Evolutionary conservation across 805 yeast genomes (phyloP), one percentile per base, ranked within the genome.

Genomic region (Starmera amethionina): DNA sequence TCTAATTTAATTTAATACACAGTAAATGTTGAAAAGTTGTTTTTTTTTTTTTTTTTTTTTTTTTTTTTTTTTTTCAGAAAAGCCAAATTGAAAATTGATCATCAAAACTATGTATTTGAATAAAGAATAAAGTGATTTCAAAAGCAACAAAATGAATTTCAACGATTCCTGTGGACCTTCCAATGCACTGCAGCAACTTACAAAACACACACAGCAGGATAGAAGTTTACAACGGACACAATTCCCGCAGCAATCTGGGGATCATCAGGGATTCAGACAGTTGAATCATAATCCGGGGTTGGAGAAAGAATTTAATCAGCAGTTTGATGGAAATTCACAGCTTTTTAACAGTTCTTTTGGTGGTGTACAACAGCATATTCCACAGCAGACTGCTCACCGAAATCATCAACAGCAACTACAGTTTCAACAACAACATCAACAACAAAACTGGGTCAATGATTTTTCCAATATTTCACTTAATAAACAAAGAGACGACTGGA

Each of bases 91-190:
- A 32, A 6, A 11, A 6, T 15, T 15, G 14, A 8, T 15, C 33
- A 31, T 14, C 5, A 13, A 30, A 30, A 13, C 7, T 11, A 31
- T 14, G 16, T 15, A 8, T 13, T 8, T 5, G 13, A n/a, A 14
- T n/a, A 5, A n/a, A 44, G 14, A 32, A 14, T n/a, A 5, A n/a
- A 44, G 14, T 30, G 36, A 32, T 37, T 40, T 30, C 38, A 37
- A 10, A 36, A 39, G 5, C 40, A 10, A 11, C 19, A 28, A 29
- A 39, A 37, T 27, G 33, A 34, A 8, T 30, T 31, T 9, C 40
- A 33, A 35, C 31, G 51, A 40, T 8, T 47, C 47, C 14, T 55
- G 59, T 34, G 59, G 59, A 29, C 58, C 59, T 1, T 50, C 54
- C 2, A 51, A 49, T 36, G 52, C 59, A 6, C 46, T 55, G 22